phyloP scores from a whole-genome alignment of 257 asterid species.

The Rauvolfia tetraphylla region DNA sequence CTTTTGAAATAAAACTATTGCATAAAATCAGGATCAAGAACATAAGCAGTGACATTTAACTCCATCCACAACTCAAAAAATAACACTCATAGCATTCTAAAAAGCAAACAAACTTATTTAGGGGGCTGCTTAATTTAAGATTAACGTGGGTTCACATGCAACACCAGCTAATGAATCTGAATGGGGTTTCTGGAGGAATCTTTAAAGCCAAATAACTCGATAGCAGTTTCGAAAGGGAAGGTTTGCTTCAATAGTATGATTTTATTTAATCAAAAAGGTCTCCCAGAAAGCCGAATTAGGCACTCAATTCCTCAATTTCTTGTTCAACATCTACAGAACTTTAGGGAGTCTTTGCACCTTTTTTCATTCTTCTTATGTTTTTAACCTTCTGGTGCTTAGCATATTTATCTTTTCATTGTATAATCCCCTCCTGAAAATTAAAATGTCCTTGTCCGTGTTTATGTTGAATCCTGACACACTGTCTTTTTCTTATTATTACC shows the following conservation, averaged over 20 bases:
- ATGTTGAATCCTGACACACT: not conserved
- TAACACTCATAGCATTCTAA: slow-evolving; percentile 16
- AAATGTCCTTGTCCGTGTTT: not conserved
- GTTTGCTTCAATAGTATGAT: slow-evolving; percentile 1
- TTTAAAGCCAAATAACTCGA: slow-evolving; percentile 64
- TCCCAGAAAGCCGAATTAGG: slow-evolving; percentile 6
- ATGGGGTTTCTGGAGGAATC: slow-evolving; percentile 39
- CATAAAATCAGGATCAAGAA: not conserved
- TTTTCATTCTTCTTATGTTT: not conserved
- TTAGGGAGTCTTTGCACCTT: slow-evolving; percentile 28
- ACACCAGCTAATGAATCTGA: slow-evolving; percentile 8
- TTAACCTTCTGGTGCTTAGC: not conserved
- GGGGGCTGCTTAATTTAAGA: slow-evolving; percentile 47
- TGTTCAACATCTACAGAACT: slow-evolving; percentile 26
- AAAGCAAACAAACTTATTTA: slow-evolving; percentile 15
- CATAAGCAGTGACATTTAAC: not conserved
- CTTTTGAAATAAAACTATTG: not conserved
- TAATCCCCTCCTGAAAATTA: not conserved
- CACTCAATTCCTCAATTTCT: not conserved
- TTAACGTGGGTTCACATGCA: slow-evolving; percentile 25
- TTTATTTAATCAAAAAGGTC: slow-evolving; percentile 5
- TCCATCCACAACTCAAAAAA: too few relatives aligned
- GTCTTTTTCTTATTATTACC: not conserved
- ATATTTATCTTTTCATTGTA: not conserved
- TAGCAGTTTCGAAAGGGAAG: slow-evolving; percentile 35